Base-by-base conservation (phyloP, 768 basidiomycete genomes). In the Xerocomellus amylosporus region DNA sequence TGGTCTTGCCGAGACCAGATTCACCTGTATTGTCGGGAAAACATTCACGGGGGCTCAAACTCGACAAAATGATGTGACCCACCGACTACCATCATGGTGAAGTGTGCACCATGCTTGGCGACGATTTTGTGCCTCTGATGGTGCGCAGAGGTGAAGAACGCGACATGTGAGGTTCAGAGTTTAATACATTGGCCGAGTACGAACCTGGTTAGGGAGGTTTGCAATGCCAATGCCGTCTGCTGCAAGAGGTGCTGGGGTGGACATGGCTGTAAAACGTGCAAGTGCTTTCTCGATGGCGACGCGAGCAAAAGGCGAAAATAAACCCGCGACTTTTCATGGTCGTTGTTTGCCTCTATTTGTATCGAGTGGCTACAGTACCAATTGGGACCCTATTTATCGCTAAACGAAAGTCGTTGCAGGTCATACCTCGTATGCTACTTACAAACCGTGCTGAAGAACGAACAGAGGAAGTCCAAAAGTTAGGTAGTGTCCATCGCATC, bases 11-110 rank as follows among this genome's bases (percentile, higher is more conserved):
- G 54, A 98, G 77, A 49, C 97, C 97, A 59, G 93, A 96, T 77
- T 98, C 97, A 73, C 93, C 93, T 95, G 66, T 10, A 31, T 40
- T 6, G 15, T 34, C 5, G 39, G 4, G 10, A 57, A 58, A 45
- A 37, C 4, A 2, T 10, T 64, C n/a, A 28, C 44, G 14, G 8
- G 14, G 14, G 15, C 0, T 4, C 15, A 26, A 26, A n/a, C 12
- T 10, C 14, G 24, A 44, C 15, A 34, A n/a, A n/a, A 46, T 0
- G 31, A 50, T 3, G 38, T 13, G 6, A 54, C 62, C 42, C 50
- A 93, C 97, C 97, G 56, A 98, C 95, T 42, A 98, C 97, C 97
- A 99, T 99, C 67, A 99, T 84, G 54, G 97, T 98, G 77, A 98
- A 98, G 77, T 98, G 95, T 8, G 90, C 93, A 56, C 97, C 97